Base-by-base conservation (phyloP, 1,139 yeast genomes). In the Suhomyces chickasaworum region DNA sequence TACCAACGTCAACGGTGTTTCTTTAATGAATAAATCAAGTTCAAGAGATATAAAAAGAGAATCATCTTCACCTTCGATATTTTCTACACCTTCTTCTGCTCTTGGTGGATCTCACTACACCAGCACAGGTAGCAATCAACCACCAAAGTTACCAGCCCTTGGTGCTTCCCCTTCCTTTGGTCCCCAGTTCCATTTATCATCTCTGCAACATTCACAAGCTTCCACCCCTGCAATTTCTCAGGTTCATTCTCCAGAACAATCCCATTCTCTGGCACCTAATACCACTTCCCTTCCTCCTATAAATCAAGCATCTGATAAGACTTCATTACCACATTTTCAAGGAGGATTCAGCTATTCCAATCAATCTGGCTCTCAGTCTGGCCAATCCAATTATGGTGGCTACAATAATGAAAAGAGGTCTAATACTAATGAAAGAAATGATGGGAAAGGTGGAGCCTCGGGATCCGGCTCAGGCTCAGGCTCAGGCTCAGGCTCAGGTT, bases 131-230 rank as follows among this genome's bases (percentile, higher is more conserved):
- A 27, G 20, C 12, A 16, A 22, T 18, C 42, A 50, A 54, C 60
- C 66, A 8, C 68, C 73, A 6, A 66, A 62, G 51, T 58, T 69
- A 41, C 77, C 77, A 7, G 63, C 72, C 3, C 55, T 68, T 39
- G 56, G 57, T 27, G 50, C 58, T 27, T 71, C 77, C 4, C 78
- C 80, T 3, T 68, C 73, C 27, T 73, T 75, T 53, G 78, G 78
- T 1, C 77, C 79, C 1, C 79, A 73, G 53, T 74, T 65, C 51
- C 71, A 61, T 34, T 56, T 66, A 49, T 45, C 46, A 15, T 37
- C 44, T 38, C 56, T 39, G 29, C 44, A 44, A 23, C 30, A 25
- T 45, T 30, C 52, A 44, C 40, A 46, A 41, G 18, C 49, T 13
- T 21, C 52, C 18, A 51, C 59, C 7, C 53, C 60, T 3, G 47